Evolutionary conservation across 2,329 filamentous ascomycete genomes (phyloP).

Genomic region (Cladosporium oxysporum): DNA sequence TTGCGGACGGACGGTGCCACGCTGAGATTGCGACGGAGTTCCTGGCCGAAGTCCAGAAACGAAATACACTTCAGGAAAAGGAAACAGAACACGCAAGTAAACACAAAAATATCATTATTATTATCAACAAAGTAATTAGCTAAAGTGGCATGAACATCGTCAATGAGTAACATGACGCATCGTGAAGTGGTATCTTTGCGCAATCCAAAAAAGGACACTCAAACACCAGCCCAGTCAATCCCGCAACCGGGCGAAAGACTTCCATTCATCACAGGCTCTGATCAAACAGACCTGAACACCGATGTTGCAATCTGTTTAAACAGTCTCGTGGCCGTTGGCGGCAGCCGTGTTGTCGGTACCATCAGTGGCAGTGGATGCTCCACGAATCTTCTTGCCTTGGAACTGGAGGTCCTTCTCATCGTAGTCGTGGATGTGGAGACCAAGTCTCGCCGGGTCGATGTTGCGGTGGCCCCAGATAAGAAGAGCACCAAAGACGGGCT

Average conservation of each 20-base stretch:
- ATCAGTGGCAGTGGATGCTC: conserved; percentile 33
- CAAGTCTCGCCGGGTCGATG: conserved; percentile 60
- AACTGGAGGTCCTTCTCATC: conserved; percentile 40
- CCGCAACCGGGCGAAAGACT: neutral
- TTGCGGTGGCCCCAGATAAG: conserved; percentile 64
- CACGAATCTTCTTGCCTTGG: conserved; percentile 27
- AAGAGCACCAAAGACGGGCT: conserved; percentile 63
- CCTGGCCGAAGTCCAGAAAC: neutral
- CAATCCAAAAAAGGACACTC: neutral
- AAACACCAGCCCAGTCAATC: neutral
- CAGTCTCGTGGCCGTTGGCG: neutral
- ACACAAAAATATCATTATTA: neutral
- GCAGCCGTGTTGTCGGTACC: conserved; percentile 12
- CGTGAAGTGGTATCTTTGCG: conserved; percentile 7
- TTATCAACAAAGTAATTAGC: neutral
- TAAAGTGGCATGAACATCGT: neutral
- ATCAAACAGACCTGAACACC: neutral
- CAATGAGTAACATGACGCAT: neutral
- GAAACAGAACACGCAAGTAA: neutral
- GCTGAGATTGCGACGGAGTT: neutral
- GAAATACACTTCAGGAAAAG: neutral
- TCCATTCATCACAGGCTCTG: neutral
- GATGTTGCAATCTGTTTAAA: neutral
- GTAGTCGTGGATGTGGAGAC: conserved; percentile 54
- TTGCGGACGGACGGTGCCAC: too few relatives aligned